Conservation (phyloP, 2,329 filamentous ascomycete genomes). For the Microdochium nivale region DNA sequence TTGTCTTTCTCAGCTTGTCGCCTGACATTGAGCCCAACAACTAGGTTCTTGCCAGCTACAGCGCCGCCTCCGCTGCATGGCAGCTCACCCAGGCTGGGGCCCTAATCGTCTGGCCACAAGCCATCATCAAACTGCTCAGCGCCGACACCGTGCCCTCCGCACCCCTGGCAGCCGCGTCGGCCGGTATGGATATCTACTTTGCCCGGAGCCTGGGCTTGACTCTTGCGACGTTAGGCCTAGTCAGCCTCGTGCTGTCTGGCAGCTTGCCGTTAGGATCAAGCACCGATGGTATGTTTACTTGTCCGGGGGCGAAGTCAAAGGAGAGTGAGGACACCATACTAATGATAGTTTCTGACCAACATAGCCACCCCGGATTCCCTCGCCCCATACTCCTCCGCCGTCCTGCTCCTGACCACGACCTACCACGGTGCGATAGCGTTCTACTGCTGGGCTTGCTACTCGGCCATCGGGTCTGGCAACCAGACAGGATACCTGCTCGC, state of each 20-base stretch:
- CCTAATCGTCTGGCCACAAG: slow-evolving; percentile 34
- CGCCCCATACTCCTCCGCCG: slow-evolving; percentile 56
- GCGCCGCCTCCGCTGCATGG: slow-evolving; percentile 25
- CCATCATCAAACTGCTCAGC: slow-evolving; percentile 34
- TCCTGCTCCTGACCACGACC: slow-evolving; percentile 54
- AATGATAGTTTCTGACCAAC: neutral
- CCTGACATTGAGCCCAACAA: neutral
- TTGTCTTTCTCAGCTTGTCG: neutral
- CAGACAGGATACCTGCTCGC: slow-evolving; percentile 54
- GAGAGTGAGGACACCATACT: no score
- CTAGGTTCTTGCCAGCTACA: slow-evolving; percentile 23
- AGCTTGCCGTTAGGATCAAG: slow-evolving; percentile 55
- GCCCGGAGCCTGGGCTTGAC: slow-evolving; percentile 61
- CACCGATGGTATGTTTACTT: slow-evolving; percentile 23
- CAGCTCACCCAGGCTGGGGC: neutral
- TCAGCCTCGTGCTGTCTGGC: slow-evolving; percentile 63
- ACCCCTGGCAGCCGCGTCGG: slow-evolving; percentile 1
- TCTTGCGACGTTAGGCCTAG: slow-evolving; percentile 53
- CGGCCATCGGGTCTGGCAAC: slow-evolving; percentile 23
- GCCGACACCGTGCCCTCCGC: slow-evolving; percentile 1
- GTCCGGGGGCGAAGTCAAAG: neutral
- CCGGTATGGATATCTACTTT: slow-evolving; percentile 64
- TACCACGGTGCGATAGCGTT: slow-evolving; percentile 57
- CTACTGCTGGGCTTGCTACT: slow-evolving; percentile 62
- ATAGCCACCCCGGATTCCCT: slow-evolving; percentile 27